Base-by-base conservation (phyloP, 2,329 filamentous ascomycete species). In the Ophiostoma australiae region DNA sequence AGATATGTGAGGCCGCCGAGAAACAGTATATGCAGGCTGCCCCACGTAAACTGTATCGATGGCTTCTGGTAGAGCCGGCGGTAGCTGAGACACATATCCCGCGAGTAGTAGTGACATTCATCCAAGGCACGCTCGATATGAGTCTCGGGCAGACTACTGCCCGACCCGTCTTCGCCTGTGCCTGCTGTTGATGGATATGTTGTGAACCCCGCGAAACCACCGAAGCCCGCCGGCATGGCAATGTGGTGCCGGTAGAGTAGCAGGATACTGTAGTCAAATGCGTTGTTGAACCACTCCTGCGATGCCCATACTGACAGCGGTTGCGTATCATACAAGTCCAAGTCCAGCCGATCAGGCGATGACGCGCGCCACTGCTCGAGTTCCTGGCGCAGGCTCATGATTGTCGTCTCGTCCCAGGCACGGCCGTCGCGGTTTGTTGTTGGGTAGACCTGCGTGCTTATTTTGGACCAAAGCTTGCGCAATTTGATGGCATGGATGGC, bases 201-300 rank as follows among this genome's bases (percentile, higher is more conserved):
- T 27, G 52, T 58, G 52, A 58, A 58, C 8, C 52, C n/a, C 1
- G 52, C 52, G 11, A 58, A 58, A n/a, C 52, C 23, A 6, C 52
- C 52, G 7, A 58, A 58, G 23, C 52, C 27, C 1, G 52, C 58
- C 31, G 58, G 58, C 58, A 63, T 63, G 17, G 58, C 61, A 37
- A 78, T 78, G 71, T 74, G 74, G 31, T 75, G 74, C 0, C 80
- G 76, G 69, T 82, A 81, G 1, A 82, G 74, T 2, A 81, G 73
- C 5, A 82, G 74, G 31, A 82, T 77, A 1, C 80, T 78, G 70
- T 82, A 77, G 70, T 80, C 73, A 67, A 81, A 81, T 1, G 78
- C 78, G 1, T 82, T 74, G 3, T 76, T 72, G 67, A 82, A 82
- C 80, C 80, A 82, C 15, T 78, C 76, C 6, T 72, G 72, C 0